These are phyloP conservation scores for Salix dunnii DNA, from an alignment of 345 rosid species.

Conservation along the genomic window DNA sequence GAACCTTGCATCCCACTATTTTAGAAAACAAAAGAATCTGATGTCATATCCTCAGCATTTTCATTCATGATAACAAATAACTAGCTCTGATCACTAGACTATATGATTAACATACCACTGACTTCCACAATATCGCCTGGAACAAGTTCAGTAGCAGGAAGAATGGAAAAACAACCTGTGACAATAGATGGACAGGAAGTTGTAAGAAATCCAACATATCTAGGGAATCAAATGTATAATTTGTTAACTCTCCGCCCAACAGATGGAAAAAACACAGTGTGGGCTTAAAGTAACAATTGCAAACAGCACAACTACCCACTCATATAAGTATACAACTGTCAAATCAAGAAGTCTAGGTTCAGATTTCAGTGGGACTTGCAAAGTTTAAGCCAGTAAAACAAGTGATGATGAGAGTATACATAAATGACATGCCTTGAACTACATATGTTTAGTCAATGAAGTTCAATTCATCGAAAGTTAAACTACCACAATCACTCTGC, in stretches of 20 bases:
- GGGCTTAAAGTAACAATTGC: neutral
- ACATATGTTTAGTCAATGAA: neutral
- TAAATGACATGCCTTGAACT: neutral
- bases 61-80: neutral
- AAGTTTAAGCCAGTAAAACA: neutral
- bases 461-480: neutral
- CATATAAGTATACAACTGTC: neutral
- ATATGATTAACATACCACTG: slow-evolving; percentile 49
- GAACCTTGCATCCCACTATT: slow-evolving; percentile 96
- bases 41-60: slow-evolving; percentile 9
- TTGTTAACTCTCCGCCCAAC: neutral
- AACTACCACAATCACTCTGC: neutral
- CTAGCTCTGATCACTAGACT: slow-evolving; percentile 2
- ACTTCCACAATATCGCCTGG: slow-evolving; percentile 98
- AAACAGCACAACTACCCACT: neutral
- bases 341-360: neutral
- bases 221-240: neutral
- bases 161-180: slow-evolving; percentile 94
- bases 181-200: neutral
- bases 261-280: neutral
- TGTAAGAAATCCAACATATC: neutral
- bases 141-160: slow-evolving; percentile 92
- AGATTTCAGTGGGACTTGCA: neutral
- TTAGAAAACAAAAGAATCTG: slow-evolving; percentile 16
- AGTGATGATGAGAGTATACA: neutral